Base-by-base conservation (phyloP, 2,329 filamentous ascomycete genomes). In the Chaetomium strumarium region DNA sequence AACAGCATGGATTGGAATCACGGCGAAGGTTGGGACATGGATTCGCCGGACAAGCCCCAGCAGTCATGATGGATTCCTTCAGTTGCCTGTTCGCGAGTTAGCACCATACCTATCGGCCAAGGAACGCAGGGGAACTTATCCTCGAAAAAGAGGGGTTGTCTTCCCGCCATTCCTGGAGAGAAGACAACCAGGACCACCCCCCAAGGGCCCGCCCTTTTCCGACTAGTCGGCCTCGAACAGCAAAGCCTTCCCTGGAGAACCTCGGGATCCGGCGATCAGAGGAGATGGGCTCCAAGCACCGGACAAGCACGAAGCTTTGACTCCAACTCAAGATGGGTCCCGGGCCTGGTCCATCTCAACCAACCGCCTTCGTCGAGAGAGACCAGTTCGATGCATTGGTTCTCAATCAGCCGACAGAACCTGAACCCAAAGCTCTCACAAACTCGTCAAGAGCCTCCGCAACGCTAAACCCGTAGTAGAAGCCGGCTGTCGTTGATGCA, bases 271-370 rank as follows among this genome's bases (percentile, higher is more conserved):
- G 47, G 41, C 46, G 31, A 24, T 41, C 34, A 36, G 39, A 38
- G 41, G 19, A 53, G 46, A 53, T 51, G 34, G 45, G 13, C 12
- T 64, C 53, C 59, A 59, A 67, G 66, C 64, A 61, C 74, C 79
- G 75, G 88, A 92, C 88, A 91, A 92, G 89, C 80, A 78, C 88
- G 75, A 90, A 84, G 76, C 89, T 90, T 90, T 95, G 89, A 95
- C 85, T 75, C 87, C 87, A 90, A 90, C 87, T 80, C 85, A 68
- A 82, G 87, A 90, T 89, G 90, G 87, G 88, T 90, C 88, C 89
- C 78, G 72, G 70, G 62, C 63, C 66, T 63, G 67, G 66, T 64
- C 62, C 59, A 42, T 51, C 53, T 47, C 53, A 46, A 31, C 34
- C 39, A 42, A 53, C 44, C 46, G 52, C 59, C 55, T 51, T 60